phyloP scores from a whole-genome alignment of 1,284 basidiomycete species.

The Mycosarcoma mackinlayi region DNA sequence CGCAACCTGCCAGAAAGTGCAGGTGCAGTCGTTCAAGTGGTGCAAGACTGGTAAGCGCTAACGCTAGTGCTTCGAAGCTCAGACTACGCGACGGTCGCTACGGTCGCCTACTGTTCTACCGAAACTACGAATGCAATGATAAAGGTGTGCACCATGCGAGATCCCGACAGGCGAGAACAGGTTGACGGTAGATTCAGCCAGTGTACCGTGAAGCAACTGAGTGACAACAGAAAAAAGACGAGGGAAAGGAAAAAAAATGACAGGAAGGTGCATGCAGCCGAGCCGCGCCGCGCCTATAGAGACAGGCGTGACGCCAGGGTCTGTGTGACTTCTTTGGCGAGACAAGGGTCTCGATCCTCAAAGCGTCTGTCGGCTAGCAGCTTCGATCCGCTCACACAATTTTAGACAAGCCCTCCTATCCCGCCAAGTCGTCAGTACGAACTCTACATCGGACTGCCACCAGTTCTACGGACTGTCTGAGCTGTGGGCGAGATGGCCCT shows the following conservation, averaged over 20 bases:
- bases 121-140: too few relatives aligned
- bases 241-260: background rate
- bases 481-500: too few relatives aligned
- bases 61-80: too few relatives aligned
- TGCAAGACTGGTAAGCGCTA: too few relatives aligned
- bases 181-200: constrained; percentile 1
- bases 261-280: constrained; percentile 5
- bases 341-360: constrained; percentile 18
- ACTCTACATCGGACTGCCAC: background rate
- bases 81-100: too few relatives aligned
- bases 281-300: background rate
- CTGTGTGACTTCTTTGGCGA: constrained; percentile 2
- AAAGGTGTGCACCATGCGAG: too few relatives aligned
- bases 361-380: constrained; percentile 1
- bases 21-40: too few relatives aligned
- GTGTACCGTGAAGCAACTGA: too few relatives aligned
- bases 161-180: background rate
- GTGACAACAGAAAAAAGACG: background rate
- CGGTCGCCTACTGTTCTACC: too few relatives aligned
- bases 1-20: background rate
- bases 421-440: background rate
- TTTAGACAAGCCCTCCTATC: background rate
- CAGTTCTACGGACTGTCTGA: too few relatives aligned
- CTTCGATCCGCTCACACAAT: constrained; percentile 3
- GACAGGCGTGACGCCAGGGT: background rate